Conservation (phyloP, 2,329 filamentous ascomycete genomes). For the Ophiostoma pallidulum region DNA sequence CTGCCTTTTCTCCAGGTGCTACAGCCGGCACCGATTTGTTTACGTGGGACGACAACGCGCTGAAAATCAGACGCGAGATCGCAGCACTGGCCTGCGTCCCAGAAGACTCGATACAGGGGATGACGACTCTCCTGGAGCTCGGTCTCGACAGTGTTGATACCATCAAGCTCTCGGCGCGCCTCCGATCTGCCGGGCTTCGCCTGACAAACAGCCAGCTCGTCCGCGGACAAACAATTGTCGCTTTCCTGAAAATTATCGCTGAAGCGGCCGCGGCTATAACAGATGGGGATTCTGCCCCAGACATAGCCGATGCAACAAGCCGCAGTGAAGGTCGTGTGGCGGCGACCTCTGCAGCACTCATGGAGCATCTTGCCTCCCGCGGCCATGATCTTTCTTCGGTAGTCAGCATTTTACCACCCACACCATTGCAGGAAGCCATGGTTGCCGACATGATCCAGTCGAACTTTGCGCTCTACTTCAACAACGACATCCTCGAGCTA, state of each 20-base stretch:
- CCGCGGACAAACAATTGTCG: slow-evolving; percentile 56
- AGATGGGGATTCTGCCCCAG: background rate
- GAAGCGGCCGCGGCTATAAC: background rate
- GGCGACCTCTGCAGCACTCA: slow-evolving; percentile 23
- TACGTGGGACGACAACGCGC: slow-evolving; percentile 48
- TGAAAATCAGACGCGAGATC: slow-evolving; percentile 50
- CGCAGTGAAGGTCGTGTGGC: background rate
- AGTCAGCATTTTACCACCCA: slow-evolving; percentile 60
- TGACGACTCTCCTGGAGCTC: slow-evolving; percentile 65
- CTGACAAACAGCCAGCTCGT: slow-evolving; percentile 71
- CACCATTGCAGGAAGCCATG: slow-evolving; percentile 81
- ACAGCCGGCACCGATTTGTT: slow-evolving; percentile 28
- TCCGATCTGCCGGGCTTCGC: slow-evolving; percentile 50
- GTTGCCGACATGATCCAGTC: slow-evolving; percentile 72
- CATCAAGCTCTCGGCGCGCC: slow-evolving; percentile 68
- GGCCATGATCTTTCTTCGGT: slow-evolving; percentile 31
- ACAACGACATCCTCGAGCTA: slow-evolving; percentile 67
- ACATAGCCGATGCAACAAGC: background rate
- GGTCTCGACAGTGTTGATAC: slow-evolving; percentile 88
- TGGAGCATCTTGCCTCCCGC: slow-evolving; percentile 26
- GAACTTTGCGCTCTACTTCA: slow-evolving; percentile 69
- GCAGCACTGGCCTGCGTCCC: slow-evolving; percentile 49
- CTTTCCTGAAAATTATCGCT: slow-evolving; percentile 37
- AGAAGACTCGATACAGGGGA: slow-evolving; percentile 40
- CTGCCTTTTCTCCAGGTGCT: too few species aligned